Base-by-base conservation (phyloP, 805 yeast genomes). In the Candida multigemmis region DNA sequence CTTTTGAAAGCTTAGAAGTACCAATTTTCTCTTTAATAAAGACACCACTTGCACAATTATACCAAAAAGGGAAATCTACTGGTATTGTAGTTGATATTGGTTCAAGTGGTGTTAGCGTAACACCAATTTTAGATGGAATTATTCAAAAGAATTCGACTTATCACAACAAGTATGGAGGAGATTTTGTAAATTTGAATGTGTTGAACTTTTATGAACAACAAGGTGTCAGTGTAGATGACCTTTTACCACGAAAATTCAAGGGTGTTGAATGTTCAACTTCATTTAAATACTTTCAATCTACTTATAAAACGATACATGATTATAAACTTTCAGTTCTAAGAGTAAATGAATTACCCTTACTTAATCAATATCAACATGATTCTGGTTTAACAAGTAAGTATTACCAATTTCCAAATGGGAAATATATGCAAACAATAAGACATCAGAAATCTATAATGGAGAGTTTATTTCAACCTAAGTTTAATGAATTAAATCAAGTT, bases 1-100 rank as follows among this genome's bases (percentile, higher is more conserved):
- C 83, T 3, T 81, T 87, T 48, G 87, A 80, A 43, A 71, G 66
- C 30, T 61, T 83, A 22, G 58, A 74, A 25, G 83, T 83, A 7
- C 95, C 95, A 1, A 68, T 80, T 6, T 74, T 87, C 42, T 76
- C 85, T 14, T 56, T 86, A 23, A 70, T 82, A 13, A 77, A 81
- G 46, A 71, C 77, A 20, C 94, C 94, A 5, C 55, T 87, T 29
- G 81, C 89, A 19, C 77, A 76, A 25, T 70, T 83, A 3, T 78
- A 80, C 46, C 77, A 86, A n/a, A 62, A 76, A 37, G 89, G 93
- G 2, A 74, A 76, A 44, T 68, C 82, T 14, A 77, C 80, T 7
- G 85, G 89, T 4, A 60, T 87, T 32, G 83, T 86, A 6, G 67
- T 86, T 14, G 95, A 87, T 47, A 53, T 86, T 23, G 96, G 95